phyloP scores from a whole-genome alignment of 176 grass and related monocot species.

The Areca catechu region DNA sequence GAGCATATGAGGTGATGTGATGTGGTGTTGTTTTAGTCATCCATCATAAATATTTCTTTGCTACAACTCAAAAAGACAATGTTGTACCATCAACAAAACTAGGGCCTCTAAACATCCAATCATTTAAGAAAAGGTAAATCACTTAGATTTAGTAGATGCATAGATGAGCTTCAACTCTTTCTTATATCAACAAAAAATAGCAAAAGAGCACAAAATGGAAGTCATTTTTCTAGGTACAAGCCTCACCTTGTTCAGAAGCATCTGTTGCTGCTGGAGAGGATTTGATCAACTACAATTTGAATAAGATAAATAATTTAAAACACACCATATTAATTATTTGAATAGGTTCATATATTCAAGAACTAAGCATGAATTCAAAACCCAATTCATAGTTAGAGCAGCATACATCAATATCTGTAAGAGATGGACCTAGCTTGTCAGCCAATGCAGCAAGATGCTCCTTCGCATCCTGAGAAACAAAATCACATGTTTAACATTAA shows the following conservation, averaged over 20 bases:
- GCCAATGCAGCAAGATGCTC: constrained; percentile 92
- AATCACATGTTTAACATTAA: constrained; percentile 10
- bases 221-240: background rate
- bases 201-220: constrained; percentile 1
- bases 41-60: too few relatives aligned
- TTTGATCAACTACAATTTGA: constrained; percentile 65
- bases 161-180: too few relatives aligned
- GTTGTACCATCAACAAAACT: too few relatives aligned
- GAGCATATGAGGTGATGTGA: too few relatives aligned
- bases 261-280: constrained; percentile 63
- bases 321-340: too few relatives aligned
- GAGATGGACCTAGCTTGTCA: constrained; percentile 84
- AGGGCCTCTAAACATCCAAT: too few relatives aligned
- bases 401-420: constrained; percentile 87
- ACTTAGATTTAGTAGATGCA: too few relatives aligned
- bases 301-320: constrained; percentile 15
- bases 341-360: background rate
- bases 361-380: background rate
- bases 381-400: constrained; percentile 1
- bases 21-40: too few relatives aligned
- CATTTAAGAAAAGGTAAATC: too few relatives aligned
- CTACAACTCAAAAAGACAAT: too few relatives aligned
- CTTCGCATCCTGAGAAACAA: constrained; percentile 73
- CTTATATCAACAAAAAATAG: background rate
- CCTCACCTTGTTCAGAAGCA: constrained; percentile 91